These are phyloP conservation scores for Saxophila tyrrhenica DNA, from an alignment of 495 filamentous ascomycete genomes.

Conservation along the genomic window DNA sequence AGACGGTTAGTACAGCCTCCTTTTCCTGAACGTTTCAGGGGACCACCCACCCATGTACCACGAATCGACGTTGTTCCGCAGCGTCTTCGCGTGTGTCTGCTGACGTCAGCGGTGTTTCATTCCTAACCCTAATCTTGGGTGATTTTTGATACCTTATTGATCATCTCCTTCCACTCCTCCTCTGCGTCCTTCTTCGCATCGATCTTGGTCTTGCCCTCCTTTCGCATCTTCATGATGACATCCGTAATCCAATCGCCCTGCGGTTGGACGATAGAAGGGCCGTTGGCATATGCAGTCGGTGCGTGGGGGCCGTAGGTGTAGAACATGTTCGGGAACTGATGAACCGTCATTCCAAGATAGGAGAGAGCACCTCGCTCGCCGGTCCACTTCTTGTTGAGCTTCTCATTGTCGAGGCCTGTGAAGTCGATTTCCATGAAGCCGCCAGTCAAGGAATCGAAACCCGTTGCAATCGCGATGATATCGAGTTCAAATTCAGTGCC, in stretches of 20 bases:
- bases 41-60: constrained; percentile 13
- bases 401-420: constrained; percentile 28
- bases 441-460: constrained; percentile 42
- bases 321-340: constrained; percentile 43
- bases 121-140: too few relatives aligned
- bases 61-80: constrained; percentile 8
- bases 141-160: too few relatives aligned
- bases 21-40: neutral
- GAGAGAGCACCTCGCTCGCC: constrained; percentile 31
- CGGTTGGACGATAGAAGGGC: constrained; percentile 39
- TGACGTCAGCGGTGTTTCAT: too few relatives aligned
- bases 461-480: constrained; percentile 39
- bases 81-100: neutral
- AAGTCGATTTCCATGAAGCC: constrained; percentile 37
- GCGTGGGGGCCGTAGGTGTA: constrained; percentile 38
- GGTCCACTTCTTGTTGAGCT: constrained; percentile 36
- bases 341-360: constrained; percentile 36
- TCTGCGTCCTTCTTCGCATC: constrained; percentile 30
- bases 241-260: constrained; percentile 44
- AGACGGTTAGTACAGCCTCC: neutral
- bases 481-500: constrained; percentile 35
- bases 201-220: constrained; percentile 29
- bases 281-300: constrained; percentile 40
- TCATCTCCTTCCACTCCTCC: constrained; percentile 30
- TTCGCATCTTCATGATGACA: constrained; percentile 31